Percentiles rank a stretch among this genome's conserved stretches.
Evolutionary conservation across 2,329 filamentous ascomycete species (phyloP).

Genomic region (Lasiodiplodia citricola): DNA sequence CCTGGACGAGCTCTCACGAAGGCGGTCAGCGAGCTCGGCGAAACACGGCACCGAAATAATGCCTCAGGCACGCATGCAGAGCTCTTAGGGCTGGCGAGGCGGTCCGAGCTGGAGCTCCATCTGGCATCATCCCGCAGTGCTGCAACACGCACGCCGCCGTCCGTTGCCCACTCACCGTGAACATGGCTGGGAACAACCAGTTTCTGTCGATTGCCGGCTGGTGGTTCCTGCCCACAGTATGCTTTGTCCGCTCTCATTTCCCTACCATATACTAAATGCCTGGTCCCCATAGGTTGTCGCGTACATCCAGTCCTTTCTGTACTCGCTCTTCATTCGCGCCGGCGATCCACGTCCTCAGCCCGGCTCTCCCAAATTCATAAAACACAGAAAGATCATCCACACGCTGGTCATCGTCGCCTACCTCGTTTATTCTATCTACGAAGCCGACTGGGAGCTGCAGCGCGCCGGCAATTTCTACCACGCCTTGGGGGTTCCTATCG

Average conservation of each 20-base stretch:
- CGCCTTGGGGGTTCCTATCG: conserved; percentile 71
- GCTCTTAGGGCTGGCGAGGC: background rate
- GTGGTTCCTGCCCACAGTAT: conserved; percentile 66
- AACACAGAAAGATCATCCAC: conserved; percentile 82
- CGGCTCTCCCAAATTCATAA: conserved; percentile 69
- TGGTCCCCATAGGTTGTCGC: conserved; percentile 68
- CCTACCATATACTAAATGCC: background rate
- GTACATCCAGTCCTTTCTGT: conserved; percentile 81
- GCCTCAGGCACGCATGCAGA: background rate
- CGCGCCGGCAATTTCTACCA: conserved; percentile 77
- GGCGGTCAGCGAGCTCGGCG: conserved; percentile 19
- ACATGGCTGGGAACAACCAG: conserved; percentile 22
- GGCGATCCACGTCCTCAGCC: conserved; percentile 78
- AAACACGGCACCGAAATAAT: background rate
- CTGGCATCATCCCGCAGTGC: conserved; percentile 19
- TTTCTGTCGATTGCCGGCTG: conserved; percentile 64
- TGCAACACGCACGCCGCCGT: background rate
- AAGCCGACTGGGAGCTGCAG: conserved; percentile 82
- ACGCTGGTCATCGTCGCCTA: conserved; percentile 82
- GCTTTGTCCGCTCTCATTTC: conserved; percentile 29
- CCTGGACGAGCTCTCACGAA: background rate
- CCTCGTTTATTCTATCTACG: conserved; percentile 89
- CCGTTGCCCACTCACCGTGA: background rate
- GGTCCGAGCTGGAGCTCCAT: conserved; percentile 16
- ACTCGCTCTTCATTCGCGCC: conserved; percentile 85